Evolutionary conservation across 164 flowering plant species (phyloP).

Genomic region (Sextonia rubra): DNA sequence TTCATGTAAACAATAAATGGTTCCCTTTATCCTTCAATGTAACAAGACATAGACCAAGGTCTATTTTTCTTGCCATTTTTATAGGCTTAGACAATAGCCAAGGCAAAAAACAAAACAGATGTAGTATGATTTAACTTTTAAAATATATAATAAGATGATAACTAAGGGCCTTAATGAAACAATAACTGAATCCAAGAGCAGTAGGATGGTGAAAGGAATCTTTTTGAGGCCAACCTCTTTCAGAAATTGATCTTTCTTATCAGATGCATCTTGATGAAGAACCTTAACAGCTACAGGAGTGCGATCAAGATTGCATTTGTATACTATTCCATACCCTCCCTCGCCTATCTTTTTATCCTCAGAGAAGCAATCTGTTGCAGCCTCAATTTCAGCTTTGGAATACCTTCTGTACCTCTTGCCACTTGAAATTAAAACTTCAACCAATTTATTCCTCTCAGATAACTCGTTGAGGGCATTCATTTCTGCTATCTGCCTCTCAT

Average conservation of each 20-base stretch:
- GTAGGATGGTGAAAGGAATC: neutral
- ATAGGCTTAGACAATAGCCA: neutral
- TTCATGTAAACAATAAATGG: neutral
- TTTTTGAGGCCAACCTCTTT: constrained; percentile 54
- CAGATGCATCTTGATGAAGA: constrained; percentile 46
- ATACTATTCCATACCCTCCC: constrained; percentile 86
- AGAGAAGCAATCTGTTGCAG: constrained; percentile 66
- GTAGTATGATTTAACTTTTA: too few relatives aligned
- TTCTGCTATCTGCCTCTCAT: constrained; percentile 67
- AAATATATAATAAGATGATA: too few relatives aligned
- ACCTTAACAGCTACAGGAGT: constrained; percentile 89
- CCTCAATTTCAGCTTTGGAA: constrained; percentile 54
- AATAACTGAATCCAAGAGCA: neutral
- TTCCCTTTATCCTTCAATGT: neutral
- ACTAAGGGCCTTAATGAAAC: neutral
- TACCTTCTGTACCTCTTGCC: constrained; percentile 71
- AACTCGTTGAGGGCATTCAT: constrained; percentile 47
- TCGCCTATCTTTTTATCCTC: constrained; percentile 63
- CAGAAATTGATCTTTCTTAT: constrained; percentile 67
- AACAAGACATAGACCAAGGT: neutral
- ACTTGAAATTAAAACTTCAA: constrained; percentile 43
- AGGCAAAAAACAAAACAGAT: neutral
- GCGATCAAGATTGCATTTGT: constrained; percentile 67
- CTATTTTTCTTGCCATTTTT: too few relatives aligned
- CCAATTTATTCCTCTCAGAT: constrained; percentile 51